Evolutionary conservation across 495 filamentous ascomycete species (phyloP).

Genomic region (Penicillium fimorum): DNA sequence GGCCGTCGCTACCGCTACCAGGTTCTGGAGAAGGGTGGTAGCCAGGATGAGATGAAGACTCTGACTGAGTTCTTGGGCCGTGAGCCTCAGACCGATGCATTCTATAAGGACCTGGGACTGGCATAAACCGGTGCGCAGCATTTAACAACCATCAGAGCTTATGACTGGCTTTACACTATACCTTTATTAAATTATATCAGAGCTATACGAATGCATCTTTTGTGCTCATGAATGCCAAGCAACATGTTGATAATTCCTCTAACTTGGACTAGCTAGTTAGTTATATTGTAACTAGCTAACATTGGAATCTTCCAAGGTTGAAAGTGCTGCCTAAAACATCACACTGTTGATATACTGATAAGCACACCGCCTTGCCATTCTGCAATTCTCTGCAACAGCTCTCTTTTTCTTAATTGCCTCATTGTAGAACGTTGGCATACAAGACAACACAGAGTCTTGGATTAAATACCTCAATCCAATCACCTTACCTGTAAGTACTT

Average conservation of each 20-base stretch:
- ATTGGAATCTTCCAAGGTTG: too few species aligned
- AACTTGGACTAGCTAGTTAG: background rate
- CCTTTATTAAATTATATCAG: background rate
- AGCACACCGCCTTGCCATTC: slow-evolving; percentile 9
- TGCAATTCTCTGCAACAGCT: slow-evolving; percentile 9
- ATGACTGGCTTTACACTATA: background rate
- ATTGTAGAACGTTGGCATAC: background rate
- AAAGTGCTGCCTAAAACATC: background rate
- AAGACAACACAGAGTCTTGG: background rate
- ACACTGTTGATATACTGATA: slow-evolving; percentile 5
- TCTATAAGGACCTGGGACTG: slow-evolving; percentile 53
- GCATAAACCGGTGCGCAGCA: slow-evolving; percentile 24
- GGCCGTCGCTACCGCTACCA: slow-evolving; percentile 51
- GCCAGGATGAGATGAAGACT: slow-evolving; percentile 56
- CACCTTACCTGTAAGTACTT: background rate
- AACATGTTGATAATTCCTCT: background rate
- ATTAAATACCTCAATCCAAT: background rate
- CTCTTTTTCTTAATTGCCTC: background rate
- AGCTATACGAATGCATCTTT: background rate
- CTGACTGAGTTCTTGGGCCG: slow-evolving; percentile 52
- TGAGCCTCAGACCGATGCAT: slow-evolving; percentile 50
- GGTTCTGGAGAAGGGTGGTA: slow-evolving; percentile 55
- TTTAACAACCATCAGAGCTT: background rate
- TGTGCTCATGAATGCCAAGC: background rate
- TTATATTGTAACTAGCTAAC: background rate